Conservation (phyloP, 805 yeast species). For the Tetrapisispora taiwanensis region DNA sequence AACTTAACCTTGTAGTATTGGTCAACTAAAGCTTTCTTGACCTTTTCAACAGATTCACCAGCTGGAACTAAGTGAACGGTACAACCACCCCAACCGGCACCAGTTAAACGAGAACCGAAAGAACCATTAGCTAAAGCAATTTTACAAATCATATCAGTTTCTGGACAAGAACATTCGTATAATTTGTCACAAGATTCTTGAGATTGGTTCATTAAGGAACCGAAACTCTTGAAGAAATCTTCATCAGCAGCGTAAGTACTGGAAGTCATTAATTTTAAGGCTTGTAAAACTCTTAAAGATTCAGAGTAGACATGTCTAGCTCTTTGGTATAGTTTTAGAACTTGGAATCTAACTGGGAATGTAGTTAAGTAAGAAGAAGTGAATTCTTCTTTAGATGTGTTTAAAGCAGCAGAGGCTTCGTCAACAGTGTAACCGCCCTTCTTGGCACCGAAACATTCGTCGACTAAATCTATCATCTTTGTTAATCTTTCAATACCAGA, state of each 20-base stretch:
- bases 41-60: conserved; percentile 23
- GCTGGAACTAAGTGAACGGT: conserved; percentile 48
- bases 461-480: conserved; percentile 36
- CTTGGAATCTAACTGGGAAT: conserved; percentile 49
- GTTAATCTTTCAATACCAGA: conserved; percentile 34
- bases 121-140: conserved; percentile 50
- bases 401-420: conserved; percentile 38
- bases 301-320: conserved; percentile 57
- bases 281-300: conserved; percentile 46
- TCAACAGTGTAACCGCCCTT: conserved; percentile 41
- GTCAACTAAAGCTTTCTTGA: conserved; percentile 38
- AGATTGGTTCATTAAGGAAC: conserved; percentile 47
- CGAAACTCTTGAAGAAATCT: conserved; percentile 36
- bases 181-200: conserved; percentile 42
- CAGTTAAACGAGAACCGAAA: conserved; percentile 63
- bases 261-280: conserved; percentile 34
- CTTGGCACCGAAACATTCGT: conserved; percentile 31
- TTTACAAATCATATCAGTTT: conserved; percentile 41
- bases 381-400: conserved; percentile 35
- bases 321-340: conserved; percentile 46
- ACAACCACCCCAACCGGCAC: conserved; percentile 74
- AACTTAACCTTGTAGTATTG: conserved; percentile 41
- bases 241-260: conserved; percentile 10
- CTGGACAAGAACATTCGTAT: conserved; percentile 47
- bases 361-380: conserved; percentile 35